These are phyloP conservation scores for Cladophialophora carrionii DNA, from an alignment of 2,329 filamentous ascomycete genomes.

Conservation along the genomic window DNA sequence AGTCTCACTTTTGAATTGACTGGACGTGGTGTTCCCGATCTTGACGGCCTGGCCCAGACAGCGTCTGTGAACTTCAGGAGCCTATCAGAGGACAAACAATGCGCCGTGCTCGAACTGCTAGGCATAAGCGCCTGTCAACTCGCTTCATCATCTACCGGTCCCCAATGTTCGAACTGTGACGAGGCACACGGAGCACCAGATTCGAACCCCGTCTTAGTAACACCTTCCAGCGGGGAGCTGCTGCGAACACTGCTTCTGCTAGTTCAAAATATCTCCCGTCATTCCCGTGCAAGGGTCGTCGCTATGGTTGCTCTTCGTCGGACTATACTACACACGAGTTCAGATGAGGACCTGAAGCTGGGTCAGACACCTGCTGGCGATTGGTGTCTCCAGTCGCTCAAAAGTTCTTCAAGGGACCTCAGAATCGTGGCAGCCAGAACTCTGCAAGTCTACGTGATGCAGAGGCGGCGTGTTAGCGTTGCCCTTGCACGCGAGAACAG, in stretches of 20 bases:
- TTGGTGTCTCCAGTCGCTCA: conserved; percentile 79
- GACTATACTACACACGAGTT: conserved; percentile 68
- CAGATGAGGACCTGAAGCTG: conserved; percentile 65
- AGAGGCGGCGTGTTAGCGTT: conserved; percentile 50
- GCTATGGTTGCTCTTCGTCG: conserved; percentile 73
- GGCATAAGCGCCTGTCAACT: conserved; percentile 61
- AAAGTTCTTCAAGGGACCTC: conserved; percentile 82
- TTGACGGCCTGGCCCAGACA: conserved; percentile 49
- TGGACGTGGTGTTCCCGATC: conserved; percentile 41
- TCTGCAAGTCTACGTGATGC: conserved; percentile 65
- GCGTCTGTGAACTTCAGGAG: conserved; percentile 52
- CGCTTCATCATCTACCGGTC: conserved; percentile 14
- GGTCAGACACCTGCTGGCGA: conserved; percentile 70
- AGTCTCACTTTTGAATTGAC: conserved; percentile 44
- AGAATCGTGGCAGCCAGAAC: conserved; percentile 76
- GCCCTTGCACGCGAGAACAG: conserved; percentile 66
- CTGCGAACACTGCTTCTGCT: conserved; percentile 51
- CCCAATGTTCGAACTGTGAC: conserved; percentile 47
- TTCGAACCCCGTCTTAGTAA: background rate
- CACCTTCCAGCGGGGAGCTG: conserved; percentile 42
- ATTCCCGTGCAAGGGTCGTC: conserved; percentile 66
- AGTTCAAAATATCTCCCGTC: conserved; percentile 49
- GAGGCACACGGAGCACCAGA: conserved; percentile 27
- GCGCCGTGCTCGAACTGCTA: conserved; percentile 58
- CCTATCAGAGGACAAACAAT: conserved; percentile 56